Conservation (phyloP, 352 stramenopile genomes). For the Phytophthora fragariae region DNA sequence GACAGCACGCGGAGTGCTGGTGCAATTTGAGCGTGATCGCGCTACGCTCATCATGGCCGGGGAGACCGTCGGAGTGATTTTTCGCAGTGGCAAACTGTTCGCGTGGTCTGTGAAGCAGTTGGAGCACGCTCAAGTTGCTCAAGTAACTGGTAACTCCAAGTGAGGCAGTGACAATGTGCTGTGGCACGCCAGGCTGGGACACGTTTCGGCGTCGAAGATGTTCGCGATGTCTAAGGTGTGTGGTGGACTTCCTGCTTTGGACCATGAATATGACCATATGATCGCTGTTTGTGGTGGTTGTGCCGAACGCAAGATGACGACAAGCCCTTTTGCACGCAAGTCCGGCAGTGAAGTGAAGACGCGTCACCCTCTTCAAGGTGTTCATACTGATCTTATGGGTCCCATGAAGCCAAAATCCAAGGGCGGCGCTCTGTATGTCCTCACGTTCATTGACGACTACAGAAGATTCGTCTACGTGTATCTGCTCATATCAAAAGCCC, state of each 20-base stretch:
- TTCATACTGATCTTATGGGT: conserved; percentile 32
- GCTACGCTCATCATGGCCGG: neutral
- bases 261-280: neutral
- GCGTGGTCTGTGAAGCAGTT: neutral
- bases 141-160: neutral
- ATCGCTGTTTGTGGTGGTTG: conserved; percentile 26
- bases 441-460: conserved; percentile 33
- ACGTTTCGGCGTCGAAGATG: conserved; percentile 2
- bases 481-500: conserved; percentile 18
- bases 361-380: conserved; percentile 4
- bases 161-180: neutral
- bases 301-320: conserved; percentile 19
- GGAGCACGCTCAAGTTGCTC: neutral
- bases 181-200: conserved; percentile 17
- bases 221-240: neutral
- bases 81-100: neutral
- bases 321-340: conserved; percentile 12
- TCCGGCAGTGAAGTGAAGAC: conserved; percentile 27
- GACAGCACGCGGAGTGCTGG: conserved; percentile 2
- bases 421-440: conserved; percentile 17
- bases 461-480: conserved; percentile 19
- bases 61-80: neutral
- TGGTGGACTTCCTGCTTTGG: neutral
- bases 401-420: conserved; percentile 25
- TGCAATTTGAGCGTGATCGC: neutral